These are phyloP conservation scores for Xylaria multiplex DNA, from an alignment of 2,329 filamentous ascomycete species.

Conservation along the genomic window DNA sequence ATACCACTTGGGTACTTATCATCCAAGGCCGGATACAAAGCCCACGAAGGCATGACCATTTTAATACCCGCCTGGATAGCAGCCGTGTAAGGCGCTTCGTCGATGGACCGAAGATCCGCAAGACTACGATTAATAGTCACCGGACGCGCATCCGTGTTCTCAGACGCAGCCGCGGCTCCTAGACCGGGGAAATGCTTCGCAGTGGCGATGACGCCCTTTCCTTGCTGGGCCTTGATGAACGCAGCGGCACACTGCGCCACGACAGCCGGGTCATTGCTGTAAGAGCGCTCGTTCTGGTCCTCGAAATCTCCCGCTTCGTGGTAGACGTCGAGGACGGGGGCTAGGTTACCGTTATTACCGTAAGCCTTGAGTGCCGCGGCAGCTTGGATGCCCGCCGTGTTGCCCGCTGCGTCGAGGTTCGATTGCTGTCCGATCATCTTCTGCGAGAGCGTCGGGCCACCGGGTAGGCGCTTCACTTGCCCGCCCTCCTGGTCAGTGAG, in stretches of 20 bases:
- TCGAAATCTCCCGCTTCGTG: constrained; percentile 31
- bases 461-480: constrained; percentile 29
- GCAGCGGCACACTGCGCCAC: constrained; percentile 26
- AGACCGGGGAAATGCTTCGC: constrained; percentile 34
- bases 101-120: constrained; percentile 25
- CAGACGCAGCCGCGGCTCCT: constrained; percentile 14
- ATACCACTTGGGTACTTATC: constrained; percentile 27
- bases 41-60: constrained; percentile 36
- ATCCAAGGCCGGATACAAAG: constrained; percentile 30
- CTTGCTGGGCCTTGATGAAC: constrained; percentile 34
- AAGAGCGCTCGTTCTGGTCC: constrained; percentile 34
- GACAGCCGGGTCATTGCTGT: constrained; percentile 29
- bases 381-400: constrained; percentile 28
- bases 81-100: constrained; percentile 28
- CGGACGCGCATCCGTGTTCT: constrained; percentile 29
- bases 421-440: constrained; percentile 31
- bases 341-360: constrained; percentile 32
- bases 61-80: constrained; percentile 28
- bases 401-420: constrained; percentile 25
- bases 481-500: constrained; percentile 35
- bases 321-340: constrained; percentile 33
- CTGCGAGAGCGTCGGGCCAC: constrained; percentile 31
- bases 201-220: constrained; percentile 23
- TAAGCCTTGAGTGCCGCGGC: constrained; percentile 33
- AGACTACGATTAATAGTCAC: constrained; percentile 33